Evolutionary conservation across 306 rosid species (phyloP).

Genomic region (Casuarina glauca): DNA sequence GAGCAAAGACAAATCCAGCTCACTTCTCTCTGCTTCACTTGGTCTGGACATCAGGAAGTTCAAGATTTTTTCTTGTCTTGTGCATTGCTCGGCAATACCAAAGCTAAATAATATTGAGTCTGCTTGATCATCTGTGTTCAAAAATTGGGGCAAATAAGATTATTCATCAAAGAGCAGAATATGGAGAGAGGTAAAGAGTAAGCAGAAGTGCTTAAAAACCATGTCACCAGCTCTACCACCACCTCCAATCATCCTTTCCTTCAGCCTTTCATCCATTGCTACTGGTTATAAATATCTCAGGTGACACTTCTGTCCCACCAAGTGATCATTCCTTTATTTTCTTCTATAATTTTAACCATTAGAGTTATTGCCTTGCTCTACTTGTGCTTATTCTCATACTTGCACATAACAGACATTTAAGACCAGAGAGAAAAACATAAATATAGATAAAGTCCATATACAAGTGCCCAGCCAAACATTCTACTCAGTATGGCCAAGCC

Average conservation of each 20-base stretch:
- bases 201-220: constrained; percentile 2
- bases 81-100: constrained; percentile 63
- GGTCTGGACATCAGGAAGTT: constrained; percentile 53
- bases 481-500: not conserved
- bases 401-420: not conserved
- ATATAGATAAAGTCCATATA: not conserved
- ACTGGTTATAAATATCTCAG: not conserved
- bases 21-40: constrained; percentile 46
- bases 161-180: constrained; percentile 11
- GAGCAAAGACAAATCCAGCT: constrained; percentile 43
- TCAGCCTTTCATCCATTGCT: not conserved
- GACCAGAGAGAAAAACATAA: not conserved
- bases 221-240: not conserved
- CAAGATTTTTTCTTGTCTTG: constrained; percentile 52
- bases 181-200: constrained; percentile 10
- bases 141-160: constrained; percentile 18
- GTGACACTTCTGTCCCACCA: not conserved
- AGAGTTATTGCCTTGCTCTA: not conserved
- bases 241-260: not conserved
- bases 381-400: not conserved
- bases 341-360: not conserved
- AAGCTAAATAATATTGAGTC: constrained; percentile 57
- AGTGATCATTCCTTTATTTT: not conserved
- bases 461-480: not conserved
- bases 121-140: constrained; percentile 48